Percentiles rank a stretch among this genome's conserved stretches.
These are phyloP conservation scores for Onygenales sp. DNA, from an alignment of 2,329 filamentous ascomycete species.

Conservation along the genomic window DNA sequence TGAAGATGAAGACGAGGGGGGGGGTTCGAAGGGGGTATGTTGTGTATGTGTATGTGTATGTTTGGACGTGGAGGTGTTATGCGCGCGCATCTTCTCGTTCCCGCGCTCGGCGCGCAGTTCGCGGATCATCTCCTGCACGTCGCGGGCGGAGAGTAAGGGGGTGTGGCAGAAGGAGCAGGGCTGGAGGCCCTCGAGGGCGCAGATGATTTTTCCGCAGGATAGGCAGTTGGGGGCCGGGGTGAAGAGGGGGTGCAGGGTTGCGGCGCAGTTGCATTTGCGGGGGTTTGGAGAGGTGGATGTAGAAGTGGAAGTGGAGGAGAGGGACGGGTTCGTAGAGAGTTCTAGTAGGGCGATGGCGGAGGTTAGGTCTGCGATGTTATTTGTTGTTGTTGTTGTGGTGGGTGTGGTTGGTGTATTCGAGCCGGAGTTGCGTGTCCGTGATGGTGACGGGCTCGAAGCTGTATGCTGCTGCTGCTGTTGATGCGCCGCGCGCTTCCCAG, in stretches of 20 bases:
- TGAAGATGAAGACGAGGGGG: no score
- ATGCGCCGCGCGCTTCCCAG: constrained; percentile 19
- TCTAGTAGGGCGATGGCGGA: constrained; percentile 83
- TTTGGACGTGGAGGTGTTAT: constrained; percentile 34
- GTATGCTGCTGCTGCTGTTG: constrained; percentile 41
- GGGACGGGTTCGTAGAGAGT: constrained; percentile 76
- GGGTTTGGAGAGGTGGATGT: constrained; percentile 57
- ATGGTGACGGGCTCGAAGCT: constrained; percentile 34
- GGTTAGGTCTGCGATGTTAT: constrained; percentile 49
- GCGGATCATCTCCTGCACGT: constrained; percentile 77
- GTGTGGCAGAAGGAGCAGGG: constrained; percentile 85
- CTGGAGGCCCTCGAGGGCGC: constrained; percentile 84
- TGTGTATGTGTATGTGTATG: no score
- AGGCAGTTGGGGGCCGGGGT: constrained; percentile 89
- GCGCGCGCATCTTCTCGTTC: constrained; percentile 71
- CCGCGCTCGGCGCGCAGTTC: constrained; percentile 79
- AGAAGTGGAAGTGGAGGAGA: constrained; percentile 27
- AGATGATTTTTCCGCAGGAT: constrained; percentile 88
- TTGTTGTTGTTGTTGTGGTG: constrained; percentile 24
- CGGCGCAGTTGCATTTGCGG: constrained; percentile 78
- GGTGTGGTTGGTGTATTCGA: not conserved
- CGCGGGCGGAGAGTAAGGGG: constrained; percentile 59
- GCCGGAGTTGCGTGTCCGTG: not conserved
- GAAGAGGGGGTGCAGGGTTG: constrained; percentile 75
- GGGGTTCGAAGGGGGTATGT: no score